Conservation (phyloP, 805 yeast genomes). For the Sungouiozyma intestinalis region DNA sequence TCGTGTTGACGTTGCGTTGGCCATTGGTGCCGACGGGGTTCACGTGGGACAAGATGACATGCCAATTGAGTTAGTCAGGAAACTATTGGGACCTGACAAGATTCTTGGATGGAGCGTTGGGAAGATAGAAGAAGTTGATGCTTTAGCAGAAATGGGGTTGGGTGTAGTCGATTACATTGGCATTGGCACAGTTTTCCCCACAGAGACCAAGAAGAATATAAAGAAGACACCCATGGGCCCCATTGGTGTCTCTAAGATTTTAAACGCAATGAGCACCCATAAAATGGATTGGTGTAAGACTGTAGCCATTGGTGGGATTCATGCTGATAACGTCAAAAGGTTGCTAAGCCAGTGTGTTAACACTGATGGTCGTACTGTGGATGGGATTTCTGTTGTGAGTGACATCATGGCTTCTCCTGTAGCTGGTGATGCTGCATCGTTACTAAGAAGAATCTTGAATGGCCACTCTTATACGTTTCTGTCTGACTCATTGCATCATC, state of each 20-base stretch:
- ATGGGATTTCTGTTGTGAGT: conserved; percentile 87
- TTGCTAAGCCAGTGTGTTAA: conserved; percentile 42
- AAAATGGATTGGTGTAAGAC: conserved; percentile 35
- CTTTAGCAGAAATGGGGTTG: conserved; percentile 25
- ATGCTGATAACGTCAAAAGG: conserved; percentile 47
- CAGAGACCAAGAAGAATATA: conserved; percentile 56
- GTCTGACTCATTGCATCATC: conserved; percentile 3
- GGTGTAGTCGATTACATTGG: conserved; percentile 67
- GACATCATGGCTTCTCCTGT: conserved; percentile 60
- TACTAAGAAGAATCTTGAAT: conserved; percentile 24
- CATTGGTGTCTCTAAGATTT: conserved; percentile 46
- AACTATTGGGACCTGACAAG: conserved; percentile 59
- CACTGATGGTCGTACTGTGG: conserved; percentile 38
- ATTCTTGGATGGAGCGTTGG: conserved; percentile 74
- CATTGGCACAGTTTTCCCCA: conserved; percentile 67
- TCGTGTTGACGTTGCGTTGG: conserved; percentile 79
- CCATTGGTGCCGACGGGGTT: conserved; percentile 82
- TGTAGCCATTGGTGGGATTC: conserved; percentile 79
- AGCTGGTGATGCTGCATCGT: conserved; percentile 42
- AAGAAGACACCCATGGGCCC: conserved; percentile 56
- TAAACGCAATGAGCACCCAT: conserved; percentile 35
- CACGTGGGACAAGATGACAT: conserved; percentile 92
- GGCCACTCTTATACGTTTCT: conserved; percentile 10
- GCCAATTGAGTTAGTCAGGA: conserved; percentile 43
- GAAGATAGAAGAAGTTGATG: conserved; percentile 39